Conservation (phyloP, 2,329 filamentous ascomycete genomes). For the Endocalyx cinctus region DNA sequence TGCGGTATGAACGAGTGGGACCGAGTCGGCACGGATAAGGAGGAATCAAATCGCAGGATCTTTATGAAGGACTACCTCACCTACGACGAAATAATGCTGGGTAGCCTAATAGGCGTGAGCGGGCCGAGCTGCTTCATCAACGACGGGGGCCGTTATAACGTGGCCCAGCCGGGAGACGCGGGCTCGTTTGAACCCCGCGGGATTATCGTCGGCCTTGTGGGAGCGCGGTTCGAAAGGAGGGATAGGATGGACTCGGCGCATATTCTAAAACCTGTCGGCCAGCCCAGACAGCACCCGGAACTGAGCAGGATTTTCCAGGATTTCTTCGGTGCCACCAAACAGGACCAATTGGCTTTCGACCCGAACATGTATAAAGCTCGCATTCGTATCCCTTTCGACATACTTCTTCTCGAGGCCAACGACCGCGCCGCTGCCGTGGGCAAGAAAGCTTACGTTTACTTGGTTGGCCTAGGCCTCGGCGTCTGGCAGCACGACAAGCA, state of each 20-base stretch:
- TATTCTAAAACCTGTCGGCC: slow-evolving; percentile 3
- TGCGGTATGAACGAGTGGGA: slow-evolving; percentile 19
- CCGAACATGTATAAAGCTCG: slow-evolving; percentile 19
- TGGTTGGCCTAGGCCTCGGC: slow-evolving; percentile 29
- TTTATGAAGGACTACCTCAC: slow-evolving; percentile 22
- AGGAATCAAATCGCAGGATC: slow-evolving; percentile 11
- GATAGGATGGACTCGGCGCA: slow-evolving; percentile 24
- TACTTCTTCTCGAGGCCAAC: slow-evolving; percentile 26
- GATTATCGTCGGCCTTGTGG: slow-evolving; percentile 28
- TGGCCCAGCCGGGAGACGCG: not conserved
- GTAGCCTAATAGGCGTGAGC: slow-evolving; percentile 26
- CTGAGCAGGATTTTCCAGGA: slow-evolving; percentile 17
- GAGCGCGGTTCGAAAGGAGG: slow-evolving; percentile 25
- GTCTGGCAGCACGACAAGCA: slow-evolving; percentile 13
- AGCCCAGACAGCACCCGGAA: slow-evolving; percentile 13
- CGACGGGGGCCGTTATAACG: slow-evolving; percentile 21
- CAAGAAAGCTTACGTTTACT: slow-evolving; percentile 24
- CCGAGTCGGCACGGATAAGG: slow-evolving; percentile 18
- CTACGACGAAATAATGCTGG: slow-evolving; percentile 32
- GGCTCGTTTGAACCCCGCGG: slow-evolving; percentile 22
- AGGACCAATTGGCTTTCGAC: slow-evolving; percentile 13
- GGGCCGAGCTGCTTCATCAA: slow-evolving; percentile 27
- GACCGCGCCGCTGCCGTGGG: slow-evolving; percentile 14
- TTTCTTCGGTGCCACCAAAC: slow-evolving; percentile 14
- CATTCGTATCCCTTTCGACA: slow-evolving; percentile 20